These are phyloP conservation scores for Solanum piurae DNA, from an alignment of 257 asterid genomes.

Conservation along the genomic window DNA sequence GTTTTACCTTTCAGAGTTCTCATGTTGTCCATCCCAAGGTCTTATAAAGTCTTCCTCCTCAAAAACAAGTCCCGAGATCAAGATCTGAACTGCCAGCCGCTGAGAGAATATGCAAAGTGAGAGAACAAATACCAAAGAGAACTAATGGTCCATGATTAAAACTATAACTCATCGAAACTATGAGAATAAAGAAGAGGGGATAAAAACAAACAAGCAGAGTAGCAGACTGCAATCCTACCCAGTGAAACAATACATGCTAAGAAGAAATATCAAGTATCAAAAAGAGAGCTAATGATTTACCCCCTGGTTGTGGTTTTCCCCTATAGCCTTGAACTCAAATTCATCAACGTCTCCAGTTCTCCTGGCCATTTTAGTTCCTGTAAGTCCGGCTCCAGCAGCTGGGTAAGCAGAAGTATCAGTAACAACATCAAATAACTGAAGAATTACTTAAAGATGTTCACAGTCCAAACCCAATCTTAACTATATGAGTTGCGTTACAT, in stretches of 20 bases:
- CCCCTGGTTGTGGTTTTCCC: constrained; percentile 92
- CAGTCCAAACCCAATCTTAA: neutral
- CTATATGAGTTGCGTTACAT: neutral
- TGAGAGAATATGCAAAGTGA: constrained; percentile 19
- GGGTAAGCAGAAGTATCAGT: constrained; percentile 8
- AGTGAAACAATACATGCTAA: constrained; percentile 8
- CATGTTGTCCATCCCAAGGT: constrained; percentile 77
- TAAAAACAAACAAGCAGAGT: neutral
- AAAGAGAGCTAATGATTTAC: constrained; percentile 30
- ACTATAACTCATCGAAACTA: neutral
- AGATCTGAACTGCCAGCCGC: constrained; percentile 87
- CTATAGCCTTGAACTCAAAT: constrained; percentile 81
- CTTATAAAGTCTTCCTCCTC: constrained; percentile 74
- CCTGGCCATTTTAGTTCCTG: constrained; percentile 87
- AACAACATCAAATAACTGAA: neutral
- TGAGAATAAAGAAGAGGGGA: neutral
- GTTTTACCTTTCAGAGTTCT: constrained; percentile 70
- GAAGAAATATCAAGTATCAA: neutral
- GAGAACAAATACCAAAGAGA: neutral
- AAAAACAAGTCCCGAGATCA: constrained; percentile 77
- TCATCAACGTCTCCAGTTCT: constrained; percentile 92
- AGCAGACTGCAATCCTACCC: neutral
- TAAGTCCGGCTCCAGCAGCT: constrained; percentile 99
- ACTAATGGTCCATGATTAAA: neutral
- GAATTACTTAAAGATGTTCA: neutral